Percentiles rank a stretch among this genome's conserved stretches.
Conservation (phyloP, 2,329 filamentous ascomycete species). For the Fusarium transvaalense region DNA sequence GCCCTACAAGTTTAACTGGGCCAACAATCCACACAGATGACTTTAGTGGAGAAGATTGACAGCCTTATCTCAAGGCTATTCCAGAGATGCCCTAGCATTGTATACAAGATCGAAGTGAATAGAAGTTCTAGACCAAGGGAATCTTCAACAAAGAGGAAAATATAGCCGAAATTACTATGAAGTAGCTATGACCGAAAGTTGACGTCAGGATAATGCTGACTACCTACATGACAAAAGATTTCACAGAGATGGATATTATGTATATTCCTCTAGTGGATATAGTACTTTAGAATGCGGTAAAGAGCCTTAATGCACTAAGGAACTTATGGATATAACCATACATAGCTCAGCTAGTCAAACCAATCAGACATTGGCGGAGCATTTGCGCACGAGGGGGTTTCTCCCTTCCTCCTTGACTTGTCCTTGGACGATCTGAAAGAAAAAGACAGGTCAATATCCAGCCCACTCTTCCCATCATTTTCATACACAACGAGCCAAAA, state of each 20-base stretch:
- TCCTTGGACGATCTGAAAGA: not conserved
- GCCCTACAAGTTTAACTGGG: not conserved
- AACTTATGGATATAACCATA: not conserved
- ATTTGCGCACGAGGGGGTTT: not conserved
- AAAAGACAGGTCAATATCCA: not conserved
- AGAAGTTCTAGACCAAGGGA: not conserved
- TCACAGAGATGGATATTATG: too few species aligned
- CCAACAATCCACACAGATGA: too few species aligned
- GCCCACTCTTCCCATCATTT: not conserved
- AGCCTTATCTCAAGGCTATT: not conserved
- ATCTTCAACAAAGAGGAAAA: not conserved
- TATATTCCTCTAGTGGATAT: not conserved
- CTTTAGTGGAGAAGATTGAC: not conserved
- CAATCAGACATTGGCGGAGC: not conserved
- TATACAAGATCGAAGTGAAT: not conserved
- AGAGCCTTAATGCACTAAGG: constrained; percentile 1
- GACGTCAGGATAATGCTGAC: not conserved
- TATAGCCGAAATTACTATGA: rapidly evolving
- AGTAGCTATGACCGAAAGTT: rapidly evolving
- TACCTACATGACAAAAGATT: not conserved
- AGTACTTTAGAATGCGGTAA: not conserved
- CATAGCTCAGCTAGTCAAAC: not conserved
- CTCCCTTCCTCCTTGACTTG: not conserved
- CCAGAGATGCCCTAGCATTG: not conserved
- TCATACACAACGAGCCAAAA: not conserved